Evolutionary conservation across 805 yeast species (phyloP).

Genomic region (Schwanniomyces sp.): DNA sequence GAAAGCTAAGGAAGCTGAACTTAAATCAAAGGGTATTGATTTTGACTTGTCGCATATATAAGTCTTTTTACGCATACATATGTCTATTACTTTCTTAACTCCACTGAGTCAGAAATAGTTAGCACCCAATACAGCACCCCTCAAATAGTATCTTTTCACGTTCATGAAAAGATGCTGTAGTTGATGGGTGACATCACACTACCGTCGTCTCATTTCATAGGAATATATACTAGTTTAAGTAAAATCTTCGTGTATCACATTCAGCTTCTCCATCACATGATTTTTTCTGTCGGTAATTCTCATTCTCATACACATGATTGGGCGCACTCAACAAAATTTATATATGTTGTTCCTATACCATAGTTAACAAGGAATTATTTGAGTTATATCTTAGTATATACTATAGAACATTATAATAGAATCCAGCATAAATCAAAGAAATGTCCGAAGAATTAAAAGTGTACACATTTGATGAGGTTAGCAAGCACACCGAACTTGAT

Average conservation of each 20-base stretch:
- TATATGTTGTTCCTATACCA: not conserved
- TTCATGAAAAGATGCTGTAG: not conserved
- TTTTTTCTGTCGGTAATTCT: not conserved
- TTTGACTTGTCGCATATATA: slow-evolving; percentile 31
- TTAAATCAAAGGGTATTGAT: slow-evolving; percentile 60
- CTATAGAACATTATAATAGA: not conserved
- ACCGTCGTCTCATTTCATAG: not conserved
- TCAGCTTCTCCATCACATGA: not conserved
- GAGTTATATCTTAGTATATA: not conserved
- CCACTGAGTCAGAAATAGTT: not conserved
- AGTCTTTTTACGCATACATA: slow-evolving; percentile 1
- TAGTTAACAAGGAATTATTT: not conserved
- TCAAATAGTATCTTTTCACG: not conserved
- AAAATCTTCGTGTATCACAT: not conserved
- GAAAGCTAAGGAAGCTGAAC: slow-evolving; percentile 45
- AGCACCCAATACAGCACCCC: not conserved
- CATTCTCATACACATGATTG: slow-evolving; percentile 1
- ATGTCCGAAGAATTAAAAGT: slow-evolving; percentile 6
- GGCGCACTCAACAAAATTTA: slow-evolving; percentile 1
- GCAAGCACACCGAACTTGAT: slow-evolving; percentile 36
- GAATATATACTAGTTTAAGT: slow-evolving; percentile 1
- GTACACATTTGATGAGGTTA: slow-evolving; percentile 55
- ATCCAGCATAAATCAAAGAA: not conserved
- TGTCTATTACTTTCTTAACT: not conserved
- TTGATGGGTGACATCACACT: not conserved